phyloP scores from a whole-genome alignment of 192 early-diverging fungal genomes.

The Rhizoclosmatium globosum region DNA sequence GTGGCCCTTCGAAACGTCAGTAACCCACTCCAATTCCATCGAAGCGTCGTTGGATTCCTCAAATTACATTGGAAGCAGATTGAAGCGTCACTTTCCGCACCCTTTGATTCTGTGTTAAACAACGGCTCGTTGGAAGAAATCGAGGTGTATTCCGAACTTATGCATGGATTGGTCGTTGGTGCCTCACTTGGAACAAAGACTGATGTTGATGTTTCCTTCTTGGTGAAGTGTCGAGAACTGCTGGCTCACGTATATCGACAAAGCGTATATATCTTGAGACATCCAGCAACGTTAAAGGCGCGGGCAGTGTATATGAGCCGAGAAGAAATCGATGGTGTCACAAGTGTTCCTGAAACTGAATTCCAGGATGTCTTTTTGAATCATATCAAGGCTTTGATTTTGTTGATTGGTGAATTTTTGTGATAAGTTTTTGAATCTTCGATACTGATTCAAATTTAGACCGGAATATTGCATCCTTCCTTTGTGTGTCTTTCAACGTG shows the following conservation, averaged over 20 bases:
- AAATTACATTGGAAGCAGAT: slow-evolving; percentile 50
- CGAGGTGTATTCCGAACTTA: slow-evolving; percentile 17
- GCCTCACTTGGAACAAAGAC: neutral
- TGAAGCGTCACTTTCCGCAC: slow-evolving; percentile 13
- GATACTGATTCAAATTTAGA: neutral
- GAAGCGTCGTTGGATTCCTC: slow-evolving; percentile 47
- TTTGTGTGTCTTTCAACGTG: slow-evolving; percentile 28
- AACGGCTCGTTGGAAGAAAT: slow-evolving; percentile 24
- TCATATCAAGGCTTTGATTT: slow-evolving; percentile 16
- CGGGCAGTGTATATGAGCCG: neutral
- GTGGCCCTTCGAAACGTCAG: slow-evolving; percentile 17
- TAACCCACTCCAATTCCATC: slow-evolving; percentile 15
- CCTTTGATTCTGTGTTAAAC: slow-evolving; percentile 20
- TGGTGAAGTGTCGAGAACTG: neutral
- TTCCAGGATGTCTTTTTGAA: slow-evolving; percentile 6
- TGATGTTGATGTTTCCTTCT: slow-evolving; percentile 12
- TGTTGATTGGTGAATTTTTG: slow-evolving; percentile 9
- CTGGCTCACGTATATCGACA: neutral
- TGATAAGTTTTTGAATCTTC: neutral
- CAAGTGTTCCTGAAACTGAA: slow-evolving; percentile 14
- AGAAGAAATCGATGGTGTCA: slow-evolving; percentile 21
- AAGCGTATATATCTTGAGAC: slow-evolving; percentile 27
- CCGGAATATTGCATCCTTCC: slow-evolving; percentile 24
- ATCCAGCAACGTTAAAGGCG: slow-evolving; percentile 17
- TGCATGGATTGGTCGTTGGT: slow-evolving; percentile 4